Evolutionary conservation across 371 early-diverging fungal genomes (phyloP).

Genomic region (Lichtheimia corymbifera): DNA sequence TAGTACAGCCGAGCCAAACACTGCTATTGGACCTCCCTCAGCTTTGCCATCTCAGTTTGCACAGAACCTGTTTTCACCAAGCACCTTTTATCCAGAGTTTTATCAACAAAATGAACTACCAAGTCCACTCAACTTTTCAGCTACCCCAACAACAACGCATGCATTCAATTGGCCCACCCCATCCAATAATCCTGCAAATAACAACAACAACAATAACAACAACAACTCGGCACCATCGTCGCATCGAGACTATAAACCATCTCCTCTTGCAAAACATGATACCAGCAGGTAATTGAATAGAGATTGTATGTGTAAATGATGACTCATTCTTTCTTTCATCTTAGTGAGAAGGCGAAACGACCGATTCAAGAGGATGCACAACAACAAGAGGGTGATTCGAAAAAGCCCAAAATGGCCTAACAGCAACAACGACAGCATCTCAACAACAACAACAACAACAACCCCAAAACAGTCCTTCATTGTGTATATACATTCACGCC

Average conservation of each 20-base stretch:
- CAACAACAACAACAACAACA: too few species aligned
- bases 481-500: too few species aligned
- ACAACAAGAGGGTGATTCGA: too few species aligned
- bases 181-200: background rate
- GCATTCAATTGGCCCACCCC: slow-evolving; percentile 67
- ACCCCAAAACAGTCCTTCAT: too few species aligned
- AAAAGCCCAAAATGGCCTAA: too few species aligned
- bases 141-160: slow-evolving; percentile 57
- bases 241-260: slow-evolving; percentile 8
- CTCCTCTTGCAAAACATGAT: slow-evolving; percentile 8
- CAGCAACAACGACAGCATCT: too few species aligned
- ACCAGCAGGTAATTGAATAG: too few species aligned
- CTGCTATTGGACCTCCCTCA: slow-evolving; percentile 38
- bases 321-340: too few species aligned
- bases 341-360: too few species aligned
- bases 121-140: slow-evolving; percentile 65
- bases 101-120: slow-evolving; percentile 68
- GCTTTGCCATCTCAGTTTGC: slow-evolving; percentile 75
- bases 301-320: too few species aligned
- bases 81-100: slow-evolving; percentile 76
- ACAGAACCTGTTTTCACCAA: slow-evolving; percentile 77
- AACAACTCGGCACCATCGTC: background rate
- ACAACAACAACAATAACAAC: background rate
- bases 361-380: too few species aligned
- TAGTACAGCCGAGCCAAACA: slow-evolving; percentile 6